Conservation (phyloP, 2,329 filamentous ascomycete species). For the Falciphora oryzae region DNA sequence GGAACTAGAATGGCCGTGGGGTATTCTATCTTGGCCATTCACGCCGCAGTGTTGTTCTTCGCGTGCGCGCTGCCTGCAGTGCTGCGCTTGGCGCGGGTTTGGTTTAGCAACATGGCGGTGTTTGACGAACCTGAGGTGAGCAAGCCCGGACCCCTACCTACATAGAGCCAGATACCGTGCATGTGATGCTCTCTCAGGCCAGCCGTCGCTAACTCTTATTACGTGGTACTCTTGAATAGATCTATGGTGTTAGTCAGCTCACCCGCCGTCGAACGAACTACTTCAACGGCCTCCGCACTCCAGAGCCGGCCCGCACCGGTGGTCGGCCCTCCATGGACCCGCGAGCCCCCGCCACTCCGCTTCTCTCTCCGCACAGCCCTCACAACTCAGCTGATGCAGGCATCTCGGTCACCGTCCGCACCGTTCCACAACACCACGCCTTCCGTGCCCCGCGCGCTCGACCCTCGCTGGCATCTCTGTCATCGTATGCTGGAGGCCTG, state of each 20-base stretch:
- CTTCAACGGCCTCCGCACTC: neutral
- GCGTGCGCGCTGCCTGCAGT: constrained; percentile 62
- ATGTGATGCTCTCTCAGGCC: neutral
- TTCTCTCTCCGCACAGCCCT: neutral
- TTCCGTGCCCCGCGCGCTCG: neutral
- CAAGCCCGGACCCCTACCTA: neutral
- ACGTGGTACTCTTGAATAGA: neutral
- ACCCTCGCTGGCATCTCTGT: neutral
- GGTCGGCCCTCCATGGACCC: too few relatives aligned
- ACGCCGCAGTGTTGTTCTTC: constrained; percentile 60
- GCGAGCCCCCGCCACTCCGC: too few relatives aligned
- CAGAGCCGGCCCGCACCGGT: neutral
- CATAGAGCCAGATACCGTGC: neutral
- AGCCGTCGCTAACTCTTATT: neutral
- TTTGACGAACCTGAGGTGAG: neutral
- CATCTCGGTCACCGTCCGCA: neutral
- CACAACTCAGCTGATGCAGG: neutral
- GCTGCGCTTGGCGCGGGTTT: constrained; percentile 20
- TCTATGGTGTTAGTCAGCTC: neutral
- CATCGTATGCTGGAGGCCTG: neutral
- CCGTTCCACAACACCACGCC: neutral
- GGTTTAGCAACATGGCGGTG: neutral
- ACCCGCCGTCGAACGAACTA: neutral
- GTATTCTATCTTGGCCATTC: constrained; percentile 60
- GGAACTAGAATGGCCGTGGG: constrained; percentile 61